These are phyloP conservation scores for Pichia nanzhaoensis DNA, from an alignment of 805 yeast genomes.

Conservation along the genomic window DNA sequence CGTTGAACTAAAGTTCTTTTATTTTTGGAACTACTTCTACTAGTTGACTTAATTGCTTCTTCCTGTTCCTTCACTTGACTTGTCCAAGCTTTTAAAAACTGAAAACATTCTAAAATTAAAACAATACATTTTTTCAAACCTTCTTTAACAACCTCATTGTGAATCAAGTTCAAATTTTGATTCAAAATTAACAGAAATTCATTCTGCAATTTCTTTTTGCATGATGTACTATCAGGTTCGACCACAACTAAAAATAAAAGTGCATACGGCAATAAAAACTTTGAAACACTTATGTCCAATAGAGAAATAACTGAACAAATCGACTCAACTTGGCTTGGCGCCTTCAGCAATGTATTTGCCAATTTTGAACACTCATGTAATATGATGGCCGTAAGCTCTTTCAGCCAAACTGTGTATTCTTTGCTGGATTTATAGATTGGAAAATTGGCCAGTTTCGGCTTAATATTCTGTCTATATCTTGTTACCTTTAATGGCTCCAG, in stretches of 20 bases:
- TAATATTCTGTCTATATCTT: constrained; percentile 45
- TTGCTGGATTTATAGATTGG: constrained; percentile 59
- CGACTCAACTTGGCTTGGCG: not conserved
- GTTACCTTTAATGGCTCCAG: constrained; percentile 71
- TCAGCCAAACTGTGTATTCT: constrained; percentile 66
- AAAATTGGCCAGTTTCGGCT: constrained; percentile 40
- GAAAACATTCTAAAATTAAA: constrained; percentile 69
- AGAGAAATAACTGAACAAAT: constrained; percentile 10
- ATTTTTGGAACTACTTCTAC: constrained; percentile 1
- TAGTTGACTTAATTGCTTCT: constrained; percentile 4
- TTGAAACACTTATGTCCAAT: constrained; percentile 59
- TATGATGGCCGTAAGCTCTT: constrained; percentile 59
- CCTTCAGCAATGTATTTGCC: constrained; percentile 7
- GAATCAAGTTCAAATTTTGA: constrained; percentile 36
- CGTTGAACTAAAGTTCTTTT: constrained; percentile 13
- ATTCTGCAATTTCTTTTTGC: constrained; percentile 37
- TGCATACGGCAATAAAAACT: constrained; percentile 71
- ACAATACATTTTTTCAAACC: constrained; percentile 61
- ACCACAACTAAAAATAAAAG: constrained; percentile 49
- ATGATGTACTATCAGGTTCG: constrained; percentile 29
- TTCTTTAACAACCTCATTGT: constrained; percentile 49
- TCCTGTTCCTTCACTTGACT: constrained; percentile 35
- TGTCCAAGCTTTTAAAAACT: constrained; percentile 77
- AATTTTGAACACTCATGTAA: constrained; percentile 36
- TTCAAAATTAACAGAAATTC: constrained; percentile 61